A percentile compares a stretch with the other conserved stretches of the same genome.
Evolutionary conservation across 495 filamentous ascomycete species (phyloP).

Genomic region (Thozetella sp.): DNA sequence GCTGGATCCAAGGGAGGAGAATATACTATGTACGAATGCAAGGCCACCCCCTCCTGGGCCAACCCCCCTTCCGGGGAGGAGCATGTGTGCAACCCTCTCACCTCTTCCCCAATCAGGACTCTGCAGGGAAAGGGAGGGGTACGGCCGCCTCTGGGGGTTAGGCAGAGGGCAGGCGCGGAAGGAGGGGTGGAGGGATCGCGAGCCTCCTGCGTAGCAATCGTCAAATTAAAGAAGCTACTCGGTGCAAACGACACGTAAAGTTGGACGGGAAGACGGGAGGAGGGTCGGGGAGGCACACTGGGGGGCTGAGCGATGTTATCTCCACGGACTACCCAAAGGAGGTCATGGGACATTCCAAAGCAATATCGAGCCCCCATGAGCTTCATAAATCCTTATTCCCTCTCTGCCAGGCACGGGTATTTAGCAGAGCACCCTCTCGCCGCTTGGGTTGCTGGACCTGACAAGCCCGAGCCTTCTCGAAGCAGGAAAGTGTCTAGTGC

Average conservation of each 20-base stretch:
- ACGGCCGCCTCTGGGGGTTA: not conserved
- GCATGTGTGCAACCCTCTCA: not conserved
- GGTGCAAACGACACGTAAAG: too few relatives aligned
- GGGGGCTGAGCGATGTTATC: not conserved
- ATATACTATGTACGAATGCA: too few relatives aligned
- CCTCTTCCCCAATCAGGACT: slow-evolving; percentile 1
- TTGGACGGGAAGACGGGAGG: not conserved
- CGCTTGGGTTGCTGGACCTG: not conserved
- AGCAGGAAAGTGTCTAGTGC: not conserved
- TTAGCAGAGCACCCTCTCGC: not conserved
- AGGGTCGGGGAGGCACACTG: not conserved
- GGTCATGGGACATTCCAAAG: not conserved
- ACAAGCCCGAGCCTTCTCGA: not conserved
- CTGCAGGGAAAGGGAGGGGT: not conserved
- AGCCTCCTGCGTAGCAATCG: too few relatives aligned
- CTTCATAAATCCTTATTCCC: not conserved
- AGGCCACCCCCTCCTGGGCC: not conserved
- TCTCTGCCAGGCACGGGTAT: slow-evolving; percentile 1
- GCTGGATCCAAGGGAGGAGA: not conserved
- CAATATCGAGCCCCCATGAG: too few relatives aligned
- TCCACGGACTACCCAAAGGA: too few relatives aligned
- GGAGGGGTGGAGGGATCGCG: not conserved
- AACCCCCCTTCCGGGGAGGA: too few relatives aligned
- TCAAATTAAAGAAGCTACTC: slow-evolving; percentile 2
- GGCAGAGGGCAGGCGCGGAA: not conserved